A percentile compares a stretch with the other conserved stretches of the same genome.
Conservation (phyloP, 352 stramenopile genomes). For the Achlya hypogyna region DNA sequence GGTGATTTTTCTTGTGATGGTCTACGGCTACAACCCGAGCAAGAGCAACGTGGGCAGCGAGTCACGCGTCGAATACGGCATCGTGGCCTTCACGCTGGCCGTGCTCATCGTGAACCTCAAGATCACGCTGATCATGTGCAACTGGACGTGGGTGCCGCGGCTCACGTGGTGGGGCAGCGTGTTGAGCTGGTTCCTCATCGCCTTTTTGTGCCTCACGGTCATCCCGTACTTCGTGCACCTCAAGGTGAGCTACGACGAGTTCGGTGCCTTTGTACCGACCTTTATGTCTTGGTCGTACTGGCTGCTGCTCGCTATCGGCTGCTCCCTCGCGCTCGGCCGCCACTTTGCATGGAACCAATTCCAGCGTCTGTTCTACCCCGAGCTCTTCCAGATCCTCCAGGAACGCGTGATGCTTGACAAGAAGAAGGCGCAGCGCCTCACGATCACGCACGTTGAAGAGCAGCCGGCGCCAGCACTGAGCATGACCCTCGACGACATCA, state of each 20-base stretch:
- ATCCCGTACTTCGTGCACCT: constrained; percentile 43
- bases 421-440: constrained; percentile 41
- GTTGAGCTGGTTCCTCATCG: constrained; percentile 60
- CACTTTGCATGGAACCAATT: constrained; percentile 76
- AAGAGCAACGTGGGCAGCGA: constrained; percentile 46
- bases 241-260: constrained; percentile 78
- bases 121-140: constrained; percentile 52
- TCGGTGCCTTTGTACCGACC: constrained; percentile 52
- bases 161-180: constrained; percentile 54
- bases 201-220: constrained; percentile 38
- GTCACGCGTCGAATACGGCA: constrained; percentile 72
- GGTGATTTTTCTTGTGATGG: constrained; percentile 74
- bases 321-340: constrained; percentile 49
- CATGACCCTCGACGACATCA: constrained; percentile 60
- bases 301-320: constrained; percentile 59
- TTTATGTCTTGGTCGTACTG: constrained; percentile 45
- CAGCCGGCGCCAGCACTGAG: constrained; percentile 37
- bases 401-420: constrained; percentile 28
- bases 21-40: constrained; percentile 63
- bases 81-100: constrained; percentile 85
- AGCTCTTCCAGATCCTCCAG: constrained; percentile 58
- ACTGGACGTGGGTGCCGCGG: constrained; percentile 57
- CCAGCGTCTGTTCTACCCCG: constrained; percentile 64
- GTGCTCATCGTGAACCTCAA: constrained; percentile 94
- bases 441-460: constrained; percentile 64